phyloP scores from a whole-genome alignment of 495 filamentous ascomycete species.

The Penicillium nucicola region DNA sequence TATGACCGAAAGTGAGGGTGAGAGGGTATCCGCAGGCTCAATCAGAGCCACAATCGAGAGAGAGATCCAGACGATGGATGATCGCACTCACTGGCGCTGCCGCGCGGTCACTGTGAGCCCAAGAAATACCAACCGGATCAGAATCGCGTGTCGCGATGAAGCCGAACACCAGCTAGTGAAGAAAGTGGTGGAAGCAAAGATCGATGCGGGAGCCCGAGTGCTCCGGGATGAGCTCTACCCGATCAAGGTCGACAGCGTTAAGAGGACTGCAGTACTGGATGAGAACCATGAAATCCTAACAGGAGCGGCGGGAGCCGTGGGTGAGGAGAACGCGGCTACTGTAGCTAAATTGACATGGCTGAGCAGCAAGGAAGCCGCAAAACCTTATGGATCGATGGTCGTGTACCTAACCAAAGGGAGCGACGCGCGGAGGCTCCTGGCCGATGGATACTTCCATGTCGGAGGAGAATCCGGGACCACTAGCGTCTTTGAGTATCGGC shows the following conservation, averaged over 20 bases:
- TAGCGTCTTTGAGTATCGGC: slow-evolving; percentile 21
- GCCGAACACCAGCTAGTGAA: slow-evolving; percentile 25
- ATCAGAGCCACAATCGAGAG: slow-evolving; percentile 24
- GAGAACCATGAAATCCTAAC: slow-evolving; percentile 10
- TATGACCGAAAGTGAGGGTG: slow-evolving; percentile 19
- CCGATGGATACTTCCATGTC: slow-evolving; percentile 24
- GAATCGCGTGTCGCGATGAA: slow-evolving; percentile 23
- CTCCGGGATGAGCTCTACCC: slow-evolving; percentile 31
- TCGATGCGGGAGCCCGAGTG: slow-evolving; percentile 21
- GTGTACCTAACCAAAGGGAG: slow-evolving; percentile 29
- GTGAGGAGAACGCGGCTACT: slow-evolving; percentile 19
- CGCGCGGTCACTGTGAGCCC: slow-evolving; percentile 24
- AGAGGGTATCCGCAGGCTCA: slow-evolving; percentile 16
- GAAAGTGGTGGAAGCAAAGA: slow-evolving; percentile 20
- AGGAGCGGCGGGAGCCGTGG: slow-evolving; percentile 12
- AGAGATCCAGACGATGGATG: slow-evolving; percentile 23
- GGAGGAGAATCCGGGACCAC: slow-evolving; percentile 26
- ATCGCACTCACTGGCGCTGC: slow-evolving; percentile 24
- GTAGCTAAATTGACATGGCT: slow-evolving; percentile 30
- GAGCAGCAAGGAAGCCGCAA: slow-evolving; percentile 25
- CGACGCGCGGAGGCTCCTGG: slow-evolving; percentile 23
- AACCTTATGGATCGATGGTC: slow-evolving; percentile 32
- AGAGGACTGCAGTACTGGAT: slow-evolving; percentile 24
- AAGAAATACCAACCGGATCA: slow-evolving; percentile 22
- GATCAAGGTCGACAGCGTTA: slow-evolving; percentile 32